Evolutionary conservation across 305 asterid species (phyloP), one percentile per base, ranked within the genome.

Genomic region (Nicotiana rustica): DNA sequence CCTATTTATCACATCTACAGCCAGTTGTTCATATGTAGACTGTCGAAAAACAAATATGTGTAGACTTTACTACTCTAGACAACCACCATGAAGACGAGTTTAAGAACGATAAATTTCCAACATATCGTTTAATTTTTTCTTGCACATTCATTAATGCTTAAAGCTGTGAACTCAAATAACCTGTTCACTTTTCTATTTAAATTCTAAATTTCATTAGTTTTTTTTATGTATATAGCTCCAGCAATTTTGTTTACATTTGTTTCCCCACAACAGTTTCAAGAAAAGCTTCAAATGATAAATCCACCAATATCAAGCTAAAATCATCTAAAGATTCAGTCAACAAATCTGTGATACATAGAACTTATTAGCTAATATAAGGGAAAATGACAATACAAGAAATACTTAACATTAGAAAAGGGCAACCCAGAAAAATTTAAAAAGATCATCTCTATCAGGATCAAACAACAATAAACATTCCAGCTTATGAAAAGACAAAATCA

Each of bases 31-130:
- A 75, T 25, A 75, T 49, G 64, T 21, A 73, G 79, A 49, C 64
- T 15, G 25, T 75, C 1, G 10, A 75, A 17, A 75, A 52, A 14
- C 31, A 75, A 4, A 15, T 25, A 5, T 13, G 65, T 0, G 79
- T 75, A 75, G 44, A 52, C 31, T 75, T 52, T 75, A 49, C 47
- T 75, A 25, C 64, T 75, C 15, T 75, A 49, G 64, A 52, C 79
- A 75, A 52, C 65, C 29, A 52, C 65, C 64, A 52, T 10, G 13
- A 71, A 14, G 25, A 15, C 14, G 3, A 52, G 79, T 75, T 75
- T 29, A 75, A 49, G 9, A 52, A 49, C 29, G 15, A 14, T 52
- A 47, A 73, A n/a, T 73, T 47, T 6, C 61, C 79, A 25, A 49
- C 79, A 21, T 49, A 73, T 3, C 62, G 25, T 73, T 25, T 14